Base-by-base conservation (phyloP, 2,329 filamentous ascomycete species). In the Chaetothyriales sp. region DNA sequence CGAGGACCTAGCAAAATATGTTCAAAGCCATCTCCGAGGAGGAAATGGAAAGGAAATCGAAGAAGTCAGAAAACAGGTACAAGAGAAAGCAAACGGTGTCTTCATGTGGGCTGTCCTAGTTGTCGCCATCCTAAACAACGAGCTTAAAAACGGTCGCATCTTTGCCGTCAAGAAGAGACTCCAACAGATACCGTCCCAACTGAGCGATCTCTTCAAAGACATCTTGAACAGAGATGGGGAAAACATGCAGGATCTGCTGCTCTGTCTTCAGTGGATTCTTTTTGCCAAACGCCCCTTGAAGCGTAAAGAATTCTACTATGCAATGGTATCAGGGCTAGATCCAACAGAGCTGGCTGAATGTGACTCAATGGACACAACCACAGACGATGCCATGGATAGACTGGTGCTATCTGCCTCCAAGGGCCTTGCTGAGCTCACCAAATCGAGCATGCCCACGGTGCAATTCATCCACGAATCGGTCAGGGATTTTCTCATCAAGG, bases 201-300 rank as follows among this genome's bases (percentile, higher is more conserved):
- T 82, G 0, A 59, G 67, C 37, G 64, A 73, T 0, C 58, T 82
- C 0, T 81, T 83, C 53, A 66, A 64, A 2, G 64, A 76, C 15
- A 75, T 81, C 0, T 51, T 81, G 1, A 69, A 52, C 0, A 67
- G 75, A 15, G 77, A 82, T 49, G 18, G 51, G 0, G 40, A 65
- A 0, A 67, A 77, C 4, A 62, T 64, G 46, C 63, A 72, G 0
- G 63, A 68, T 0, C 56, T 80, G 0, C 54, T 82, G 0, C 47
- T 55, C 7, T 50, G 47, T 20, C 46, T 57, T 5, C 55, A 56
- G 44, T 57, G 53, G 55, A 46, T 57, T 15, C 29, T 57, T 6
- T 59, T 54, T 44, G 52, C 57, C 18, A 25, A 61, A 6, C 56
- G 63, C 0, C 73, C 77, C 0, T 51, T 81, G 0, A 64, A 45